A percentile compares a stretch with the other conserved stretches of the same genome.
These are phyloP conservation scores for Hypholoma fasciculare DNA, from an alignment of 768 basidiomycete genomes.

Conservation along the genomic window DNA sequence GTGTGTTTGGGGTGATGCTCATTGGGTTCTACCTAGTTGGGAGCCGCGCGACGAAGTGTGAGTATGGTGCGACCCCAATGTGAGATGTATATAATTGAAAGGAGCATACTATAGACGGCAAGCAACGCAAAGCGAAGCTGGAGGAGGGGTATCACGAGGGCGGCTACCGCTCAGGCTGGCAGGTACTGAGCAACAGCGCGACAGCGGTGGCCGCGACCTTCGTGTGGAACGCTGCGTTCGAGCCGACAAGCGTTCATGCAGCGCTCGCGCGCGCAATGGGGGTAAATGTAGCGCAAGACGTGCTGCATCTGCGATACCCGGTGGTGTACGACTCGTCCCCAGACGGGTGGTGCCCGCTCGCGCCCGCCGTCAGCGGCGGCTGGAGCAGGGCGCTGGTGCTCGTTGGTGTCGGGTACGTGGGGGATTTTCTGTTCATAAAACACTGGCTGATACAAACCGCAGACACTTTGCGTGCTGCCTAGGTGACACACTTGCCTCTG, in stretches of 20 bases:
- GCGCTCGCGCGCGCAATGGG: slow-evolving; percentile 24
- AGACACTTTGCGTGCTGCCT: slow-evolving; percentile 90
- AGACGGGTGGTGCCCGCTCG: slow-evolving; percentile 61
- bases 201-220: slow-evolving; percentile 59
- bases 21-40: slow-evolving; percentile 80
- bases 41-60: slow-evolving; percentile 82
- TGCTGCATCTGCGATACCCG: slow-evolving; percentile 7
- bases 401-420: slow-evolving; percentile 61
- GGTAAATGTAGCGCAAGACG: slow-evolving; percentile 16
- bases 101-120: slow-evolving; percentile 52
- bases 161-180: slow-evolving; percentile 76
- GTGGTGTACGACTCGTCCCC: slow-evolving; percentile 33
- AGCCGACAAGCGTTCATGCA: slow-evolving; percentile 40
- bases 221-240: slow-evolving; percentile 65
- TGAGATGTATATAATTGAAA: not conserved
- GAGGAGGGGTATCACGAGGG: slow-evolving; percentile 76
- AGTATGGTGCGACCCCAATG: slow-evolving; percentile 20
- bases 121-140: slow-evolving; percentile 67
- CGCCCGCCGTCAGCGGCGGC: slow-evolving; percentile 40
- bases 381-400: slow-evolving; percentile 67
- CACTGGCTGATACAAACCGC: slow-evolving; percentile 3
- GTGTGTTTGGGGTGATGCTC: slow-evolving; percentile 64
- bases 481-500: slow-evolving; percentile 92
- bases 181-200: slow-evolving; percentile 82
- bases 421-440: not conserved